Base-by-base conservation (phyloP, 2,329 filamentous ascomycete genomes). In the Sporothrix euskadiensis region DNA sequence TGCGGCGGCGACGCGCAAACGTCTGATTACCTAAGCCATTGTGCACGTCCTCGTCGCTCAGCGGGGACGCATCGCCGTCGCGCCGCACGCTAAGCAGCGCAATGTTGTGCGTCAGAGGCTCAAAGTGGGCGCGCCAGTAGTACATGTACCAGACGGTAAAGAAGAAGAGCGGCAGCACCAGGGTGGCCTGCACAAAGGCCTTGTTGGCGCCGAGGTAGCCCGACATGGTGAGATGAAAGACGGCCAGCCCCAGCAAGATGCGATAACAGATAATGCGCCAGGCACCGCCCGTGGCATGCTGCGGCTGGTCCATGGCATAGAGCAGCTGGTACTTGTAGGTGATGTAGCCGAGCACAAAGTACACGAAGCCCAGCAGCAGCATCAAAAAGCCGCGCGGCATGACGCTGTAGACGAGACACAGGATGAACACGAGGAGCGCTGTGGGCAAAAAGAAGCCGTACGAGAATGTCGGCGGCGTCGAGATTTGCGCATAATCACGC, bases 201-300 rank as follows among this genome's bases (percentile, higher is more conserved):
- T 87, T 84, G 72, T 90, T 88, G 39, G 96, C 83, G 1, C 93
- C 93, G 73, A 99, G 87, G 75, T 95, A 91, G 3, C 95, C 95
- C 30, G 93, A 91, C 87, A 97, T 96, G 65, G 96, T 94, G 30
- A 97, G 83, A 81, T 99, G 94, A 79, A 98, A 98, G 57, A 98
- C 89, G 2, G 97, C 83, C 10, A 98, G 83, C 0, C 96, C 96
- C 32, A 98, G 84, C 73, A 98, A 89, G 74, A 98, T 88, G 49
- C 96, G 92, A 79, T 96, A 94, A 82, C 94, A 97, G 75, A 99
- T 97, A 88, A 99, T 97, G 68, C 92, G 91, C 96, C 96, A 99
- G 4, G 94, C 94, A 75, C 92, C 90, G 26, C 97, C 97, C 0
- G 95, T 98, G 19, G 94, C 94, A 80, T 97, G 94, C 79, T 97